These are phyloP conservation scores for Pistacia vera DNA, from an alignment of 345 rosid species.

Conservation along the genomic window DNA sequence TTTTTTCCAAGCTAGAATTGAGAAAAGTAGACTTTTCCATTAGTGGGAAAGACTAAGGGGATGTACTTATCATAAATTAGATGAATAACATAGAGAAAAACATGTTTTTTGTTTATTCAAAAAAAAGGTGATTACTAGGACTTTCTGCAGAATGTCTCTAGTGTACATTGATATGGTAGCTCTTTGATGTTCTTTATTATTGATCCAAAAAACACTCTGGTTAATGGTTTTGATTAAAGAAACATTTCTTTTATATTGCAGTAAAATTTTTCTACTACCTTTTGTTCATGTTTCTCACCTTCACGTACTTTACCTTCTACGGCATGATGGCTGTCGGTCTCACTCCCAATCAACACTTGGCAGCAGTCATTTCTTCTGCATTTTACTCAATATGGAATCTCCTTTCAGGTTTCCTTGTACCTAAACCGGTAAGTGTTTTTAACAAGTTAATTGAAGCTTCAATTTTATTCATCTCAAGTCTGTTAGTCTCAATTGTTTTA, in stretches of 20 bases:
- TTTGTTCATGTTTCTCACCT: slow-evolving; percentile 86
- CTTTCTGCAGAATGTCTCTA: not conserved
- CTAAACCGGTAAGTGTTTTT: slow-evolving; percentile 62
- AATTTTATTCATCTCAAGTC: not conserved
- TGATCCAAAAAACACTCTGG: too few species aligned
- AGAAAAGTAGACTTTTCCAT: not conserved
- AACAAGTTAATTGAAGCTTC: slow-evolving; percentile 3
- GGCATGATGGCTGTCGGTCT: slow-evolving; percentile 97
- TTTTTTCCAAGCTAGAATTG: not conserved
- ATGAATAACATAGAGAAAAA: not conserved
- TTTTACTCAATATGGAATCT: slow-evolving; percentile 95
- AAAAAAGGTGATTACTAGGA: not conserved
- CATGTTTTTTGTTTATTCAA: not conserved
- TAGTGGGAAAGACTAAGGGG: not conserved
- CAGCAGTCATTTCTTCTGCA: slow-evolving; percentile 85
- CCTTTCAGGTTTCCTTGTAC: slow-evolving; percentile 81
- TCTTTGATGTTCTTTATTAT: not conserved
- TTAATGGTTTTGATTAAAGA: not conserved
- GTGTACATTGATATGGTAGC: not conserved
- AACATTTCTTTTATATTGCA: slow-evolving; percentile 30
- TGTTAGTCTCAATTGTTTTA: not conserved
- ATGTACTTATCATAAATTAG: not conserved
- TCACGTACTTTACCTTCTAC: slow-evolving; percentile 86
- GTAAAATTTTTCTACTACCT: slow-evolving; percentile 71
- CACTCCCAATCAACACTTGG: slow-evolving; percentile 73